These are phyloP conservation scores for Mollisia scopiformis DNA, from an alignment of 2,329 filamentous ascomycete genomes.

Conservation along the genomic window DNA sequence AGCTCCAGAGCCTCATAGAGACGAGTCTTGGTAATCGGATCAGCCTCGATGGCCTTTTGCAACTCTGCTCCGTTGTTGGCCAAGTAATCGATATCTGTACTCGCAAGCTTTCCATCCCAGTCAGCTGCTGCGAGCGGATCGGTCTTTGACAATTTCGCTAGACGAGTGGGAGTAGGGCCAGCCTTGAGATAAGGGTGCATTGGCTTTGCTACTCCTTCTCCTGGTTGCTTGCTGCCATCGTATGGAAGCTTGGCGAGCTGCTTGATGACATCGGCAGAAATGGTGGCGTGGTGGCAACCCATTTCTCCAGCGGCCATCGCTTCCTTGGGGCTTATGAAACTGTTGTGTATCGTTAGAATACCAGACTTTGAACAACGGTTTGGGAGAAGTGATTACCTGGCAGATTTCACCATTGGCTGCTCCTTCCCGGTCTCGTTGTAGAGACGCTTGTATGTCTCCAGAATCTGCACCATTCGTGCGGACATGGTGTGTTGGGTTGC, in stretches of 20 bases:
- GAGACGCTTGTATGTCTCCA: conserved; percentile 14
- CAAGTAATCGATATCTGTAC: conserved; percentile 14
- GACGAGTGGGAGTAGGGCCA: conserved; percentile 6
- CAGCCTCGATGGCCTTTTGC: conserved; percentile 11
- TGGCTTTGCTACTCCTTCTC: conserved; percentile 10
- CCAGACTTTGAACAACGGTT: background rate
- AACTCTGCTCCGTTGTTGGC: conserved; percentile 12
- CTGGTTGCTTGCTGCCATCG: conserved; percentile 12
- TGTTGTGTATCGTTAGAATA: background rate
- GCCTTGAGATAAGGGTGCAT: conserved; percentile 8
- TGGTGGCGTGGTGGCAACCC: conserved; percentile 14
- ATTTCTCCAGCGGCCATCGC: conserved; percentile 14
- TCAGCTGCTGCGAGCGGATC: conserved; percentile 8
- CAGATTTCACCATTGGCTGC: conserved; percentile 13
- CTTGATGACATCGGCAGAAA: conserved; percentile 6
- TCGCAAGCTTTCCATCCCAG: conserved; percentile 13
- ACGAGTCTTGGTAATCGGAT: conserved; percentile 6
- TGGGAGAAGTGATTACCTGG: background rate
- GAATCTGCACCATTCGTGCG: conserved; percentile 11
- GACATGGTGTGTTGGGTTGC: conserved; percentile 13
- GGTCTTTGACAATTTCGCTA: conserved; percentile 4
- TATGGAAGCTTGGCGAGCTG: conserved; percentile 7
- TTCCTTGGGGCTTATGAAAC: conserved; percentile 13
- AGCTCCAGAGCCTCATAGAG: conserved; percentile 12
- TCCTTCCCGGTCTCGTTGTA: conserved; percentile 17